phyloP scores from a whole-genome alignment of 768 basidiomycete genomes.

The Kwoniella botswanensis region DNA sequence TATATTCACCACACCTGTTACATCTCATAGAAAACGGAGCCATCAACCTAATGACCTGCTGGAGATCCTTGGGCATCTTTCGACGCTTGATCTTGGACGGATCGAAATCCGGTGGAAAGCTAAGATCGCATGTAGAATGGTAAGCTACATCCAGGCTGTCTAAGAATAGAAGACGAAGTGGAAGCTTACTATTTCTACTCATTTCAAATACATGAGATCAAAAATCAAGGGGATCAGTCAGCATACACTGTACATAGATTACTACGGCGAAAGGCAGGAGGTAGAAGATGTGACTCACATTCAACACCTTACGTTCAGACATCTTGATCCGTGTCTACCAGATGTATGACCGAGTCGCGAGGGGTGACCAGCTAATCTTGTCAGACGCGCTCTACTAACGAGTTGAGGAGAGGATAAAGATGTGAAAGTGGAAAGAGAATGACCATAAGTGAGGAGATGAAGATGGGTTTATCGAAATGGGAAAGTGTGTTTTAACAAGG shows the following conservation, averaged over 20 bases:
- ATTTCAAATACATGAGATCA: neutral
- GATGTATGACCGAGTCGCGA: slow-evolving; percentile 1
- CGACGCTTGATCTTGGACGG: slow-evolving; percentile 92
- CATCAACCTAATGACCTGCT: slow-evolving; percentile 98
- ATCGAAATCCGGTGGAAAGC: slow-evolving; percentile 95
- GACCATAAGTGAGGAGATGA: neutral
- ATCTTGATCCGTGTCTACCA: slow-evolving; percentile 36
- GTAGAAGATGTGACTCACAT: slow-evolving; percentile 61
- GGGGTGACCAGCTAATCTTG: neutral
- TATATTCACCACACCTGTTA: slow-evolving; percentile 94
- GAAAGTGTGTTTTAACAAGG: neutral
- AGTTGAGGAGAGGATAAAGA: neutral
- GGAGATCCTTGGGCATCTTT: slow-evolving; percentile 88
- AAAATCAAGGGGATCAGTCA: slow-evolving; percentile 19
- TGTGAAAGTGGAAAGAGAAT: neutral
- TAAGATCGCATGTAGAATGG: slow-evolving; percentile 6
- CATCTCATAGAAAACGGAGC: slow-evolving; percentile 93
- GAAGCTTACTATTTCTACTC: slow-evolving; percentile 37
- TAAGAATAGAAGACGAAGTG: neutral
- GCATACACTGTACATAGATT: neutral
- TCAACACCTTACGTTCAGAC: slow-evolving; percentile 71
- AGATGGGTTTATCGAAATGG: neutral
- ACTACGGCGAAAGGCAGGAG: neutral
- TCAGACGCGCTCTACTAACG: neutral
- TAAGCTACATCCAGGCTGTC: neutral